Conservation (phyloP, 768 basidiomycete genomes). For the Tylopilus balloui region DNA sequence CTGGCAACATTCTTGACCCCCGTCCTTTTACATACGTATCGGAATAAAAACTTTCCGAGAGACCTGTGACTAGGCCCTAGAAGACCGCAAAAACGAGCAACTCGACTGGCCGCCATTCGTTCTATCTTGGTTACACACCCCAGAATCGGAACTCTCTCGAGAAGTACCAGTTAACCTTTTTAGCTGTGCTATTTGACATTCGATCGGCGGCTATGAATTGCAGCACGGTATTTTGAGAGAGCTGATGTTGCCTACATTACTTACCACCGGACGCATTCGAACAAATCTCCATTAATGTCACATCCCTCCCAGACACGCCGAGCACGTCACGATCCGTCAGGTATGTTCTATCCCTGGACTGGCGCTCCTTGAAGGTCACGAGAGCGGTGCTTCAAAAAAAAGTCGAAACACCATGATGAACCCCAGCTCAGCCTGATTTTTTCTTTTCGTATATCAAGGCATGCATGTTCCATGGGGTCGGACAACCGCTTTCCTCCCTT, state of each 20-base stretch:
- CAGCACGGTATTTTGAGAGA: slow-evolving; percentile 9
- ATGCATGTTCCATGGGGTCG: slow-evolving; percentile 1
- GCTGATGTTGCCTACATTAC: slow-evolving; percentile 3
- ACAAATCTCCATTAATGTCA: slow-evolving; percentile 14
- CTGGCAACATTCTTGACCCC: slow-evolving; percentile 16
- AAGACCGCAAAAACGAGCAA: slow-evolving; percentile 1
- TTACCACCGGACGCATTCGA: slow-evolving; percentile 16
- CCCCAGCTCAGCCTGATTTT: slow-evolving; percentile 12
- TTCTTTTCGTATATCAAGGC: slow-evolving; percentile 29
- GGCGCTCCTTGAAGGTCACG: slow-evolving; percentile 47
- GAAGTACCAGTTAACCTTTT: slow-evolving; percentile 30
- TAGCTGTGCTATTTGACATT: slow-evolving; percentile 18
- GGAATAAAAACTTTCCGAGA: slow-evolving; percentile 8
- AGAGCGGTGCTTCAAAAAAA: slow-evolving; percentile 32
- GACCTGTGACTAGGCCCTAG: not conserved
- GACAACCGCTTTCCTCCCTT: slow-evolving; percentile 5
- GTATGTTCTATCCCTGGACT: slow-evolving; percentile 44
- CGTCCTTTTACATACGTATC: slow-evolving; percentile 22
- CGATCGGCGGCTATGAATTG: slow-evolving; percentile 9
- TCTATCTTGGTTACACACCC: slow-evolving; percentile 2
- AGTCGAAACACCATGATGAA: slow-evolving; percentile 26
- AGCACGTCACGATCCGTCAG: slow-evolving; percentile 48
- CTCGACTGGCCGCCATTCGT: not conserved
- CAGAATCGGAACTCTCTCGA: slow-evolving; percentile 13
- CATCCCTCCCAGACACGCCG: slow-evolving; percentile 35